Evolutionary conservation across 345 rosid genomes (phyloP).

Genomic region (Citrus trifoliata): DNA sequence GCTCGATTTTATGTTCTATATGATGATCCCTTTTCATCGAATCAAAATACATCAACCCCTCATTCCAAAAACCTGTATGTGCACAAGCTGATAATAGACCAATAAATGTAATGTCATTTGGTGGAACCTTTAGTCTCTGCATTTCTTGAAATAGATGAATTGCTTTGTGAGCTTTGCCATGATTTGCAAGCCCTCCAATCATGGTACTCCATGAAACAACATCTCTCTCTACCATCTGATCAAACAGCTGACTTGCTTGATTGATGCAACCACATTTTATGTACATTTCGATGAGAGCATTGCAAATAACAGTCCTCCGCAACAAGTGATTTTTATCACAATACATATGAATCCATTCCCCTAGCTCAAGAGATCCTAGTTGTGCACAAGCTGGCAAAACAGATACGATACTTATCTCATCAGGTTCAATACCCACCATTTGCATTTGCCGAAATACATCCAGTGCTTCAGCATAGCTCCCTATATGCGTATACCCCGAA

Average conservation of each 20-base stretch:
- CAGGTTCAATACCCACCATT: constrained; percentile 37
- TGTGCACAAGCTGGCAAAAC: constrained; percentile 57
- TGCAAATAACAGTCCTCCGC: constrained; percentile 30
- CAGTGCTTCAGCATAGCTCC: constrained; percentile 40
- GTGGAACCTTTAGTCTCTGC: constrained; percentile 39
- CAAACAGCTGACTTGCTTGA: constrained; percentile 38
- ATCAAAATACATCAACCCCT: constrained; percentile 43
- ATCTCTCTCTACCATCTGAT: constrained; percentile 34
- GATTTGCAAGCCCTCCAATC: constrained; percentile 56
- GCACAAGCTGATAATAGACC: constrained; percentile 52
- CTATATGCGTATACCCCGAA: constrained; percentile 41
- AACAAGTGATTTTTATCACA: constrained; percentile 29
- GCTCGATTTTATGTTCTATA: constrained; percentile 49
- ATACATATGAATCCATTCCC: constrained; percentile 56
- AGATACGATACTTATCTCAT: constrained; percentile 49
- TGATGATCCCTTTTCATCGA: constrained; percentile 36
- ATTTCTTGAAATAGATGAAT: constrained; percentile 38
- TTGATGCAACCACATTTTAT: constrained; percentile 55
- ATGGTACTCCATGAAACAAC: constrained; percentile 68
- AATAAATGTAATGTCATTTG: constrained; percentile 51
- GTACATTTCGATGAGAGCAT: constrained; percentile 57
- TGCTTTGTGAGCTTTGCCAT: constrained; percentile 44
- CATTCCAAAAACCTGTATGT: constrained; percentile 43
- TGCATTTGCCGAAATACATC: constrained; percentile 44
- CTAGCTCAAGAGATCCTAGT: constrained; percentile 49